A percentile compares a stretch with the other conserved stretches of the same genome.
These are phyloP conservation scores for Plasmopara halstedii DNA, from an alignment of 352 stramenopile species.

Conservation along the genomic window DNA sequence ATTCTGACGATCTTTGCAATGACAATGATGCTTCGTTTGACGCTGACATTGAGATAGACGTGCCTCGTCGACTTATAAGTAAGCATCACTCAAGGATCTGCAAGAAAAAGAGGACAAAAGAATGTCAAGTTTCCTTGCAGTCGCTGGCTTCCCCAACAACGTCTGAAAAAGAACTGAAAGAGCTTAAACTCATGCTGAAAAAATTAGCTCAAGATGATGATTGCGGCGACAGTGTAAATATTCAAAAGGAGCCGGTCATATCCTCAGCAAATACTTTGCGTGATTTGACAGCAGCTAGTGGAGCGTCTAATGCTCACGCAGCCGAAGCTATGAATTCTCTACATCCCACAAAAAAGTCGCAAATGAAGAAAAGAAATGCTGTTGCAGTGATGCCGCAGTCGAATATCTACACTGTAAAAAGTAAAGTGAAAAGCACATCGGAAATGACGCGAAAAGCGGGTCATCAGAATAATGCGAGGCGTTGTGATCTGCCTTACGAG, in stretches of 20 bases:
- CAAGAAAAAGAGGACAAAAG: background rate
- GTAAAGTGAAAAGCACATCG: slow-evolving; percentile 1
- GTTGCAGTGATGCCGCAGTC: slow-evolving; percentile 17
- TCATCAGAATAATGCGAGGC: background rate
- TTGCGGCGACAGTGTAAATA: slow-evolving; percentile 1
- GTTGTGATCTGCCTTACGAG: background rate
- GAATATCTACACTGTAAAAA: slow-evolving; percentile 4
- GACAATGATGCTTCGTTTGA: slow-evolving; percentile 5
- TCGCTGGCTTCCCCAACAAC: slow-evolving; percentile 24
- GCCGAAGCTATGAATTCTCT: slow-evolving; percentile 16
- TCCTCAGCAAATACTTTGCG: slow-evolving; percentile 7
- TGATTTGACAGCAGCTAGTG: slow-evolving; percentile 23
- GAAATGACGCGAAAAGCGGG: slow-evolving; percentile 12
- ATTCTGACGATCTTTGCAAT: background rate
- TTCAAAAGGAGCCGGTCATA: slow-evolving; percentile 4
- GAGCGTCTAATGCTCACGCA: slow-evolving; percentile 12
- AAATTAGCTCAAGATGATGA: slow-evolving; percentile 42
- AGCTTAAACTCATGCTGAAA: slow-evolving; percentile 64
- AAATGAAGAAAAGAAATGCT: slow-evolving; percentile 13
- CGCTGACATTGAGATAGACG: background rate
- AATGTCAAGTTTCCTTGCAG: slow-evolving; percentile 1
- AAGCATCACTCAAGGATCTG: too few relatives aligned
- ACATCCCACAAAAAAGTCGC: slow-evolving; percentile 16
- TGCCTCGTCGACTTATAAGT: slow-evolving; percentile 4
- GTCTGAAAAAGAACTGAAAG: slow-evolving; percentile 49